phyloP scores from a whole-genome alignment of 1,139 yeast species.

The Wickerhamomyces sp. region DNA sequence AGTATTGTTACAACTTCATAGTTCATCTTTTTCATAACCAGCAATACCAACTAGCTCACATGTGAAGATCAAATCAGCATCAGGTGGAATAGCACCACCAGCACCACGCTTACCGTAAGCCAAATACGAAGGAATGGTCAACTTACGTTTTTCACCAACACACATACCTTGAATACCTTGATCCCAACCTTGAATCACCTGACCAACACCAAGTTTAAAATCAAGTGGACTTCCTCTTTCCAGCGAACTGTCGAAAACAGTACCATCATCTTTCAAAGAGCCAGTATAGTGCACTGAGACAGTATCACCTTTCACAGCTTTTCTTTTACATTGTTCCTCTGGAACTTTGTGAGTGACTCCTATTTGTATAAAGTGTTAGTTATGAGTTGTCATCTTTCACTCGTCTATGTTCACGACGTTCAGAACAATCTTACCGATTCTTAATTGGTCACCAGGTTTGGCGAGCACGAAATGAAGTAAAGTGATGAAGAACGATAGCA shows the following conservation, averaged over 20 bases:
- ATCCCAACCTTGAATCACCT: constrained; percentile 87
- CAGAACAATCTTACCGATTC: too few species aligned
- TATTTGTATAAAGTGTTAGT: too few species aligned
- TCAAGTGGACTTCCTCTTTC: constrained; percentile 60
- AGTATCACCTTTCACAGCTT: constrained; percentile 57
- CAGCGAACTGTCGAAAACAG: constrained; percentile 70
- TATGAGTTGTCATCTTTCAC: too few species aligned
- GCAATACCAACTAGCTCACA: constrained; percentile 52
- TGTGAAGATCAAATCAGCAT: constrained; percentile 58
- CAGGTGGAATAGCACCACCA: constrained; percentile 71
- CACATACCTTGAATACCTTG: constrained; percentile 78
- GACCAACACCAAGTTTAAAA: constrained; percentile 68
- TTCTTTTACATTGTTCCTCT: constrained; percentile 45
- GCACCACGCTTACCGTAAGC: constrained; percentile 78
- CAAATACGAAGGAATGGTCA: constrained; percentile 70
- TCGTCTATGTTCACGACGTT: too few species aligned
- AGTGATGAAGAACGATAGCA: too few species aligned
- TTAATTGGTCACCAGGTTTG: too few species aligned
- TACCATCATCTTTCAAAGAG: constrained; percentile 52
- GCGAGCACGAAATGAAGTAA: too few species aligned
- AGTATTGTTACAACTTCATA: background rate
- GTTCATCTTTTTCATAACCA: constrained; percentile 22
- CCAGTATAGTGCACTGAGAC: constrained; percentile 78
- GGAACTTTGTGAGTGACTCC: constrained; percentile 42
- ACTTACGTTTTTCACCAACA: constrained; percentile 76